Base-by-base conservation (phyloP, 2,329 filamentous ascomycete genomes). In the Meredithiella fracta region DNA sequence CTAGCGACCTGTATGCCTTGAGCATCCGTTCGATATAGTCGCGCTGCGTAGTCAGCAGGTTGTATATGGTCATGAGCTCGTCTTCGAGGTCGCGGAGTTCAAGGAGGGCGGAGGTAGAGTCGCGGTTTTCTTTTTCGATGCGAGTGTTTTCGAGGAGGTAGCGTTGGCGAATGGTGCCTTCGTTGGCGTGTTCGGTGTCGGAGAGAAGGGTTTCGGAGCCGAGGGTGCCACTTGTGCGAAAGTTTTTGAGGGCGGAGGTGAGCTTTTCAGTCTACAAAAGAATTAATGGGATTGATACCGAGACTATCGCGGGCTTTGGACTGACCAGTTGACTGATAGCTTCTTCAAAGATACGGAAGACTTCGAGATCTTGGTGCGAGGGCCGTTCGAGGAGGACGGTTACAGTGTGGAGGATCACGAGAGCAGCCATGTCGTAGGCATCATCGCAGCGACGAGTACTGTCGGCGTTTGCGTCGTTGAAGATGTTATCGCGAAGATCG, bases 311-410 rank as follows among this genome's bases (percentile, higher is more conserved):
- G 11, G 29, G 29, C 40, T n/a, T 20, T 44, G 40, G 11, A 44
- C 68, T 49, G 64, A 81, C 79, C 60, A 83, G 62, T 22, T 82
- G 75, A 11, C 78, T 80, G 31, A 83, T 79, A 3, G 79, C 80
- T 59, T 83, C 80, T 60, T 82, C 79, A 50, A 83, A 83, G 1
- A 83, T 79, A 1, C 79, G 73, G 58, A 83, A 80, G 0, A 83
- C 71, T 58, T 83, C 78, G 0, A 83, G 67, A 50, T 83, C 77
- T 0, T 75, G 76, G 61, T 83, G 77, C 0, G 77, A 75, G 0
- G 77, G 72, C 25, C 75, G 69, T 25, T 83, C 79, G 0, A 83
- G 68, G 1, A 83, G 68, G 0, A 82, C 78, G 0, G 75, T 82
- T 2, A 81, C 73, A 1, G 80, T 78, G 59, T 83, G 79, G 2